These are phyloP conservation scores for Priceomyces medius DNA, from an alignment of 805 yeast species.

Conservation along the genomic window DNA sequence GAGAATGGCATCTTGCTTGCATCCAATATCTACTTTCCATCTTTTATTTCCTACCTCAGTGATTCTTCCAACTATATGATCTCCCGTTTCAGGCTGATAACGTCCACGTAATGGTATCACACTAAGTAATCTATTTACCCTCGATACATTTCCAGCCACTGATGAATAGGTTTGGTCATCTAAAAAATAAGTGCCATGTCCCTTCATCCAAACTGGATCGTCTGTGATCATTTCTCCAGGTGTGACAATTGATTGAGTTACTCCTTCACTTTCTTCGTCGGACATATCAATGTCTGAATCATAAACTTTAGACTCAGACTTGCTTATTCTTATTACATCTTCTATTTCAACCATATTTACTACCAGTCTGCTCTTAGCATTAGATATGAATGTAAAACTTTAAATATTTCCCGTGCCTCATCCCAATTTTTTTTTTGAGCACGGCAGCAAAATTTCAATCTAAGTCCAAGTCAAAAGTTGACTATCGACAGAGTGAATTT, in stretches of 20 bases:
- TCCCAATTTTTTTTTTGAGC: not conserved
- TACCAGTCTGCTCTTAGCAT: not conserved
- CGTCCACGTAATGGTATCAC: conserved; percentile 85
- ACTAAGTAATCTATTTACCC: conserved; percentile 82
- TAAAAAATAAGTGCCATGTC: conserved; percentile 90
- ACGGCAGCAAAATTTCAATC: not conserved
- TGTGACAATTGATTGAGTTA: conserved; percentile 56
- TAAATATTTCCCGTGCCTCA: not conserved
- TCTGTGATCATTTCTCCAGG: conserved; percentile 97
- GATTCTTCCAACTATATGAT: conserved; percentile 90
- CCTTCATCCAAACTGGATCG: conserved; percentile 97
- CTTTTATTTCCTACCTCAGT: conserved; percentile 91
- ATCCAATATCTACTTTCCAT: conserved; percentile 97
- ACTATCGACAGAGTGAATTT: too few species aligned
- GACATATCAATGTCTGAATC: conserved; percentile 44
- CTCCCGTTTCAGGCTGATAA: conserved; percentile 93
- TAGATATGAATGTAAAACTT: not conserved
- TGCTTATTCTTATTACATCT: conserved; percentile 37
- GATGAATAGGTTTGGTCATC: conserved; percentile 79
- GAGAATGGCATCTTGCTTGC: conserved; percentile 86
- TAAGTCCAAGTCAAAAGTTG: not conserved
- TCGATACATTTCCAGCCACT: conserved; percentile 85
- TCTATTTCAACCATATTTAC: not conserved
- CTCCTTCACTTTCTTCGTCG: conserved; percentile 24
- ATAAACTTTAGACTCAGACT: conserved; percentile 23